Conservation (phyloP, 768 basidiomycete species). For the Calvatia gigantea region DNA sequence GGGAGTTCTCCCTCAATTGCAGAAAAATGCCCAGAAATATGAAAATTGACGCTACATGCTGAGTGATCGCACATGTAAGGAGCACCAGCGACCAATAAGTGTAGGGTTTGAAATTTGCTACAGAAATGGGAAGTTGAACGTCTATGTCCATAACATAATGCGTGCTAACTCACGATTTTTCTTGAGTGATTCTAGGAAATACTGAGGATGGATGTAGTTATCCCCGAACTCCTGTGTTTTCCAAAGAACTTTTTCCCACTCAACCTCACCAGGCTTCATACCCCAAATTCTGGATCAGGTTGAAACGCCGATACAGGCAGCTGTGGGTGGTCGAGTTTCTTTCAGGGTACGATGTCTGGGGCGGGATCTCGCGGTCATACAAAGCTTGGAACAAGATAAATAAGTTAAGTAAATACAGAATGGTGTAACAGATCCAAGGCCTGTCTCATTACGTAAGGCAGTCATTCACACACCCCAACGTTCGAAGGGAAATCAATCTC, state of each 20-base stretch:
- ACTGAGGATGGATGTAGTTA: conserved; percentile 72
- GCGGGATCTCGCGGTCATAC: conserved; percentile 12
- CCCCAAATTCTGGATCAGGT: background rate
- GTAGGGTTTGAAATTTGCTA: conserved; percentile 81
- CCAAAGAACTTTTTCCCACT: conserved; percentile 81
- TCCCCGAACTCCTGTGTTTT: conserved; percentile 73
- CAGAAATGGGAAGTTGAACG: conserved; percentile 2
- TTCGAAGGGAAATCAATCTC: too few species aligned
- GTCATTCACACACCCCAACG: background rate
- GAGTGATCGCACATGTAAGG: conserved; percentile 72
- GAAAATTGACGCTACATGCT: conserved; percentile 79
- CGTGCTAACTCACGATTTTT: conserved; percentile 61
- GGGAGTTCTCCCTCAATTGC: conserved; percentile 53
- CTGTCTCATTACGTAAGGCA: conserved; percentile 5
- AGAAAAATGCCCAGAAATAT: conserved; percentile 81
- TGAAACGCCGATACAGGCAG: background rate
- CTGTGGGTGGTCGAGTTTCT: conserved; percentile 4
- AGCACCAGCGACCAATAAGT: conserved; percentile 71
- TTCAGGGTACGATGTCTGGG: conserved; percentile 3
- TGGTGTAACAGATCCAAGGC: background rate
- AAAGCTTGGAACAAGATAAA: background rate
- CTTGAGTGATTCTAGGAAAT: conserved; percentile 76
- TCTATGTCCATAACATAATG: conserved; percentile 2
- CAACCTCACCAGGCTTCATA: conserved; percentile 2
- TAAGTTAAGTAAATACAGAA: conserved; percentile 1